Conservation (phyloP, 2,329 filamentous ascomycete genomes). For the Kalmusia sp. region DNA sequence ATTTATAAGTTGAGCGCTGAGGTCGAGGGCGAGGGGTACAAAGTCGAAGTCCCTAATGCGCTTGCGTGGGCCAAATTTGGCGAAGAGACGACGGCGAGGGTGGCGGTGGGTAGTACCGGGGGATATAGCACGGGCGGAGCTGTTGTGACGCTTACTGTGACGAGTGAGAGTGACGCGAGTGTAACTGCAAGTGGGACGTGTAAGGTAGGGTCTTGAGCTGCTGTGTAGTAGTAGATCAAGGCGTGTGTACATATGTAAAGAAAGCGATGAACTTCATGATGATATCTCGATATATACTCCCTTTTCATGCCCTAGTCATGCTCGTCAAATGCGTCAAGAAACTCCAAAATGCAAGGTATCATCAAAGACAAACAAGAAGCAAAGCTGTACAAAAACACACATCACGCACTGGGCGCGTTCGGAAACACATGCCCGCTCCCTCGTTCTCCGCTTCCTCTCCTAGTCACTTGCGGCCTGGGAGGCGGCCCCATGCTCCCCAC, state of each 20-base stretch:
- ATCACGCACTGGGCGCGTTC: constrained; percentile 25
- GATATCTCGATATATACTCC: too few relatives aligned
- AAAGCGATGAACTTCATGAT: neutral
- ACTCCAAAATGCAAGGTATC: constrained; percentile 6
- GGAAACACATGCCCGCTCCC: constrained; percentile 21
- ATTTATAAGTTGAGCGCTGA: constrained; percentile 57
- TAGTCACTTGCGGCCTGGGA: constrained; percentile 4
- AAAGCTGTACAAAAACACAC: neutral
- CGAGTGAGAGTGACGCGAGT: constrained; percentile 15
- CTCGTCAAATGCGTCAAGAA: neutral
- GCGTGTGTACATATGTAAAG: neutral
- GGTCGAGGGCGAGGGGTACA: constrained; percentile 57
- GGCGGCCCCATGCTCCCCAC: constrained; percentile 22
- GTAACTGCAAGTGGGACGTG: constrained; percentile 12
- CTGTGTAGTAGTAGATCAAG: neutral
- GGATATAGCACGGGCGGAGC: constrained; percentile 34
- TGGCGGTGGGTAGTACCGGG: constrained; percentile 48
- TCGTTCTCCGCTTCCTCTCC: constrained; percentile 9
- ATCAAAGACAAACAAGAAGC: neutral
- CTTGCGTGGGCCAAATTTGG: constrained; percentile 54
- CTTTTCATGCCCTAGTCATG: too few relatives aligned
- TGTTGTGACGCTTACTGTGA: constrained; percentile 17
- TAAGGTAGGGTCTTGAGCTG: constrained; percentile 7
- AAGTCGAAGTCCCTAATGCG: constrained; percentile 49
- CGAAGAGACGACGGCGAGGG: constrained; percentile 45